These are phyloP conservation scores for Rhododendron henanense DNA, from an alignment of 148 eudicot species.

Conservation along the genomic window DNA sequence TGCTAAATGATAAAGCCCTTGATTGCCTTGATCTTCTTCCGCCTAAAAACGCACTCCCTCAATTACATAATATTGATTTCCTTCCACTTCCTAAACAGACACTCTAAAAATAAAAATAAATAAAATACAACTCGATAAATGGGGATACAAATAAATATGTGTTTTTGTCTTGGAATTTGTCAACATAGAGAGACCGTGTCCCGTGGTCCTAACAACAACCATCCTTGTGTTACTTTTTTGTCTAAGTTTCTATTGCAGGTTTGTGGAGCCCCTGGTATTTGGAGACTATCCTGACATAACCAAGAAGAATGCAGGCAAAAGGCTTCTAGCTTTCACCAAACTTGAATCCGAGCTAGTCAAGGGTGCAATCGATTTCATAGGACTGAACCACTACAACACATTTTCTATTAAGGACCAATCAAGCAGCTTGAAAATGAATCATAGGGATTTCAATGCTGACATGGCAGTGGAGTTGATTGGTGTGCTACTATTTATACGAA, in stretches of 20 bases:
- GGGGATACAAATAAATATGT: too few relatives aligned
- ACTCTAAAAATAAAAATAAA: too few relatives aligned
- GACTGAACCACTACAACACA: conserved; percentile 42
- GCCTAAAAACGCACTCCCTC: too few relatives aligned
- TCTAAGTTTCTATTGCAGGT: conserved; percentile 27
- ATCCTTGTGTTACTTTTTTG: neutral
- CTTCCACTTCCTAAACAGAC: too few relatives aligned
- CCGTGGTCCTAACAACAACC: neutral
- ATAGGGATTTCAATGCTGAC: conserved; percentile 40
- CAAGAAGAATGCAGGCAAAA: conserved; percentile 36
- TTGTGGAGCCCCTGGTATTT: conserved; percentile 43
- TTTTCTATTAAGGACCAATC: conserved; percentile 31
- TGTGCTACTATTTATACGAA: conserved; percentile 19
- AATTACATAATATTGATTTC: too few relatives aligned
- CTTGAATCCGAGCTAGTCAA: conserved; percentile 40
- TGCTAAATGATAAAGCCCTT: too few relatives aligned
- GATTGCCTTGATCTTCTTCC: too few relatives aligned
- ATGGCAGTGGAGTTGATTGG: conserved; percentile 27
- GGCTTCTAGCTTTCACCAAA: conserved; percentile 42
- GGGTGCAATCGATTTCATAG: conserved; percentile 59
- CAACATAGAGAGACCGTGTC: too few relatives aligned
- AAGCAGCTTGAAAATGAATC: conserved; percentile 11
- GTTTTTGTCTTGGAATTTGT: too few relatives aligned
- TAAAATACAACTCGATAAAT: too few relatives aligned
- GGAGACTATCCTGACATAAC: conserved; percentile 58